Percentiles rank a stretch among this genome's conserved stretches.
Evolutionary conservation across 176 grass and related monocot species (phyloP).

Genomic region (Calamus simplicifolius): DNA sequence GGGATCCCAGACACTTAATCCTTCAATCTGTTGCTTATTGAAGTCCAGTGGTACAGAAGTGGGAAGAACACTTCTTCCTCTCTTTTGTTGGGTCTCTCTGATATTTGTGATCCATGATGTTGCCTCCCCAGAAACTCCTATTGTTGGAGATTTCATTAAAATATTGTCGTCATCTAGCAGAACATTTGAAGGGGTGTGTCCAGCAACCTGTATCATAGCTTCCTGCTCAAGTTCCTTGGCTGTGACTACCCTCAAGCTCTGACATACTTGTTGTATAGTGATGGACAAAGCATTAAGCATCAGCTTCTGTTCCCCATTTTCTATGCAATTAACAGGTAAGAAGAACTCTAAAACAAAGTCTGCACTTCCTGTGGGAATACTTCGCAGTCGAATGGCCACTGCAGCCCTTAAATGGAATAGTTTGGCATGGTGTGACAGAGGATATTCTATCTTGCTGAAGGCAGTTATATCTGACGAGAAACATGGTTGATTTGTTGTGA

Average conservation of each 20-base stretch:
- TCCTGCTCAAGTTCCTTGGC: constrained; percentile 60
- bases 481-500: constrained; percentile 71
- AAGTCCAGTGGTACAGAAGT: constrained; percentile 31
- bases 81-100: constrained; percentile 38
- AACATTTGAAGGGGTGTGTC: constrained; percentile 1
- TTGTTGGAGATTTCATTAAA: constrained; percentile 13
- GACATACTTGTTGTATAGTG: constrained; percentile 55
- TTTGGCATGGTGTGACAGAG: constrained; percentile 85
- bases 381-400: constrained; percentile 66
- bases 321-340: constrained; percentile 50
- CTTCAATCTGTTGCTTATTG: constrained; percentile 53
- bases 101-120: constrained; percentile 50
- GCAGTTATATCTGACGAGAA: constrained; percentile 54
- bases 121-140: constrained; percentile 34
- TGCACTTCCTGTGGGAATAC: constrained; percentile 35
- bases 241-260: constrained; percentile 44
- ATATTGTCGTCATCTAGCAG: constrained; percentile 22
- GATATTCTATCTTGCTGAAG: constrained; percentile 64
- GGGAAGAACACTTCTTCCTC: constrained; percentile 17
- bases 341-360: constrained; percentile 96
- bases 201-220: constrained; percentile 17
- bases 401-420: constrained; percentile 67
- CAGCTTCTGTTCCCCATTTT: constrained; percentile 38
- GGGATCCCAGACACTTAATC: constrained; percentile 49
- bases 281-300: constrained; percentile 73